These are phyloP conservation scores for Cyberlindnera suaveolens DNA, from an alignment of 805 yeast genomes.

Conservation along the genomic window DNA sequence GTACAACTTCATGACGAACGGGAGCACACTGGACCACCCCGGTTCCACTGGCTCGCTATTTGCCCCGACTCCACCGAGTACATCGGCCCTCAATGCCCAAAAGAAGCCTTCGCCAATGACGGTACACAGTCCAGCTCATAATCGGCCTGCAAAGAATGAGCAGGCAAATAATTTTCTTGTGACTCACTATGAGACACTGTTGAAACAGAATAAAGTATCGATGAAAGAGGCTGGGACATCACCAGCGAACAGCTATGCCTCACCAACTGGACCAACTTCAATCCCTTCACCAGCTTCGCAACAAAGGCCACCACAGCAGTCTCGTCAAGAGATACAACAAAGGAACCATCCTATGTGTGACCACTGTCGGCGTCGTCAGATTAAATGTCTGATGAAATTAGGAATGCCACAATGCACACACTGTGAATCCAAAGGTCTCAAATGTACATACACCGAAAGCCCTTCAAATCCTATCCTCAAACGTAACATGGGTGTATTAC, in stretches of 20 bases:
- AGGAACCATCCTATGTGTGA: conserved; percentile 56
- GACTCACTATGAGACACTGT: conserved; percentile 20
- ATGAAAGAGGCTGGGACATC: conserved; percentile 18
- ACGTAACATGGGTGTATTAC: conserved; percentile 22
- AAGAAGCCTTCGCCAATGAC: not conserved
- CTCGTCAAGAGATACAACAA: conserved; percentile 6
- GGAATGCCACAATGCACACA: conserved; percentile 61
- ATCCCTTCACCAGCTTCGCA: conserved; percentile 4
- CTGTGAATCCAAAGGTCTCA: conserved; percentile 67
- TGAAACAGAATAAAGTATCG: conserved; percentile 21
- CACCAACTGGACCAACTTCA: conserved; percentile 11
- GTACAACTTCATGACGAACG: conserved; percentile 6
- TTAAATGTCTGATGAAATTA: conserved; percentile 68
- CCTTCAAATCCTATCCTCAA: conserved; percentile 37
- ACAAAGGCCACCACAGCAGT: conserved; percentile 2
- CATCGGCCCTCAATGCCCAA: not conserved
- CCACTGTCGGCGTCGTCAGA: conserved; percentile 75
- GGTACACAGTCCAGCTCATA: not conserved
- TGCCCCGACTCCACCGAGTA: conserved; percentile 9
- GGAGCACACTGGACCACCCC: conserved; percentile 6
- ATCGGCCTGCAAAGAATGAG: not conserved
- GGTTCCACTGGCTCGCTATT: conserved; percentile 7
- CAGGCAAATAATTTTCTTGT: conserved; percentile 10
- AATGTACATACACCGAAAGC: conserved; percentile 69
- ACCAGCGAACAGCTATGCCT: conserved; percentile 11